A percentile compares a stretch with the other conserved stretches of the same genome.
phyloP scores from a whole-genome alignment of 768 basidiomycete species.

The Tylopilus sp. region DNA sequence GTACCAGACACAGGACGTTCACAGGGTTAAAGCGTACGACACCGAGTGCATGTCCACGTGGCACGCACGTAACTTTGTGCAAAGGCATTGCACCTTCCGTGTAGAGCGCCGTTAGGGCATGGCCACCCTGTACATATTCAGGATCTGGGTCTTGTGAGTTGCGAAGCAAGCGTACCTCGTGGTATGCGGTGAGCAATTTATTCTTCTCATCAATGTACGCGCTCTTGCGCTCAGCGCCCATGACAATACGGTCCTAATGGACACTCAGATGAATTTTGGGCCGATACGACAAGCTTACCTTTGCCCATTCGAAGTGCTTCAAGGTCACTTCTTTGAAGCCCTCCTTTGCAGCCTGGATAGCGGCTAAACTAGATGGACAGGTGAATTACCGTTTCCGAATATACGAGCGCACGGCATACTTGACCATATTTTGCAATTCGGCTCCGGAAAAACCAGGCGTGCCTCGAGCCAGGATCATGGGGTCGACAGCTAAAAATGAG shows the following conservation, averaged over 20 bases:
- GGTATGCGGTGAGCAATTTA: slow-evolving; percentile 91
- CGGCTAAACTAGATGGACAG: slow-evolving; percentile 60
- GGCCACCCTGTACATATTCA: slow-evolving; percentile 62
- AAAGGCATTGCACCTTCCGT: slow-evolving; percentile 95
- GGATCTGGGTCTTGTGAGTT: background rate
- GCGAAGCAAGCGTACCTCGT: slow-evolving; percentile 62
- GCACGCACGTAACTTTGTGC: slow-evolving; percentile 97
- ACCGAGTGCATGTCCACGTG: slow-evolving; percentile 91
- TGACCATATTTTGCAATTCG: slow-evolving; percentile 95
- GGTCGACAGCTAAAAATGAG: slow-evolving; percentile 62
- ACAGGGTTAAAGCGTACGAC: slow-evolving; percentile 48
- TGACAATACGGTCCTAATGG: slow-evolving; percentile 83
- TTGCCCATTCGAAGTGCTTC: slow-evolving; percentile 97
- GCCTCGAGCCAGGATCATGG: slow-evolving; percentile 85
- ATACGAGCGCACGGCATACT: slow-evolving; percentile 47
- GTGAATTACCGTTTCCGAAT: background rate
- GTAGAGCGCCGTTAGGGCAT: slow-evolving; percentile 91
- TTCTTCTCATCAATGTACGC: slow-evolving; percentile 84
- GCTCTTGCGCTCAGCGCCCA: slow-evolving; percentile 94
- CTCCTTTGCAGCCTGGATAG: slow-evolving; percentile 91
- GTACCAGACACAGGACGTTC: background rate
- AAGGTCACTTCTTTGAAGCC: slow-evolving; percentile 65
- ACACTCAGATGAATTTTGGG: background rate
- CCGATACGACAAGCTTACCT: slow-evolving; percentile 44
- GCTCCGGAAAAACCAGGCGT: slow-evolving; percentile 97